Percentiles rank a stretch among this genome's conserved stretches.
Conservation (phyloP, 805 yeast genomes). For the Hanseniaspora pseudoguilliermondii region DNA sequence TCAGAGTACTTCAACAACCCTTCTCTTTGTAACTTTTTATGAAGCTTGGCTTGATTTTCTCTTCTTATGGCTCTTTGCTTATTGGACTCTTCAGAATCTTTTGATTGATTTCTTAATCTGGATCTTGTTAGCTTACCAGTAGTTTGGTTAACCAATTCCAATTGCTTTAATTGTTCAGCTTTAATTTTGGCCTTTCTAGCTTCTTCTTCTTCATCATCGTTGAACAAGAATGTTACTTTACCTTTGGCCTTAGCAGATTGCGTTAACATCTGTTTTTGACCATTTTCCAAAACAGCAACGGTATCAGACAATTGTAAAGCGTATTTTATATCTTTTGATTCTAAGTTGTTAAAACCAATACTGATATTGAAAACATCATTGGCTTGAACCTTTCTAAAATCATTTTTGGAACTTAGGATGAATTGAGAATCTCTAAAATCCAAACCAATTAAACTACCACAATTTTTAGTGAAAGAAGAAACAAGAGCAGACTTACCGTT, state of each 20-base stretch:
- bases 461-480: conserved; percentile 54
- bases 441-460: conserved; percentile 81
- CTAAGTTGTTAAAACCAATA: conserved; percentile 62
- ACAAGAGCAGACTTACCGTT: conserved; percentile 52
- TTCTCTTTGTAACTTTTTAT: conserved; percentile 72
- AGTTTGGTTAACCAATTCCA: conserved; percentile 20
- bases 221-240: conserved; percentile 74
- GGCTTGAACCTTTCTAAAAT: conserved; percentile 44
- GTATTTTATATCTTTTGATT: conserved; percentile 46
- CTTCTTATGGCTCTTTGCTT: conserved; percentile 56
- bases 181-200: conserved; percentile 22
- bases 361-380: conserved; percentile 67
- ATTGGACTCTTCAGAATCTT: conserved; percentile 52
- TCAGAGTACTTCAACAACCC: conserved; percentile 74
- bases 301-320: conserved; percentile 73
- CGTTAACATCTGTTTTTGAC: conserved; percentile 49
- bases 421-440: conserved; percentile 75
- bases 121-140: conserved; percentile 61
- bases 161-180: conserved; percentile 18
- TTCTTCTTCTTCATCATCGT: conserved; percentile 44
- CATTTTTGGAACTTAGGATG: conserved; percentile 60
- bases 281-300: conserved; percentile 37
- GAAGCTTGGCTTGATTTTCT: conserved; percentile 70
- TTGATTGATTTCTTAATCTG: conserved; percentile 65
- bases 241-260: conserved; percentile 57